Evolutionary conservation across 169 alveolate genomes (phyloP), one percentile per base, ranked within the genome.

Genomic region (Plasmodium berghei): DNA sequence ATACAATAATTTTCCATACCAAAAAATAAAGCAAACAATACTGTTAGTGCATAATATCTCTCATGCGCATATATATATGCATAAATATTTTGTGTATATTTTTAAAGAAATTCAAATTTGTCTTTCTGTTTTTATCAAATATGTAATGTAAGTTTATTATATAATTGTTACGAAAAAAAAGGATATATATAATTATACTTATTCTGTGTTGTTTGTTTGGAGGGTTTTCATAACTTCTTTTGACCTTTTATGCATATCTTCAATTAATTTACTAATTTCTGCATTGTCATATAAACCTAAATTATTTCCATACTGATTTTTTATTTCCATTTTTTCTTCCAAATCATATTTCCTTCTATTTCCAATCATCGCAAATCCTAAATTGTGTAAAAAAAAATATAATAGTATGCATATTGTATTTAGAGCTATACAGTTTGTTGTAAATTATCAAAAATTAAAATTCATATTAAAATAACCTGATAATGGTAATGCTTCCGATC

Each of bases 401-500:
- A 1, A 24, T 6, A 9, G 2, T 55, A 28, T 48, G 24, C 12
- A 9, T 45, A 34, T 5, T 14, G 18, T 52, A 52, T 14, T 52
- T 52, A 14, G 5, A 12, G 16, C 16, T 55, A 16, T 5, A 16
- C n/a, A 10, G 0, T 55, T n/a, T 16, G 1, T n/a, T 12, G 63
- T n/a, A 55, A 10, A 55, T 55, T 34, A 34, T 34, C 42, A 34
- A 34, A 34, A 34, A 34, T 4, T 2, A 34, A 34, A 34, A 34
- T 34, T 34, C 42, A 34, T 34, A 34, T 34, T 1, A 56, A 26
- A 86, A 70, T 8, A 72, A 94, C 96, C 96, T 63, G 96, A 89
- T 45, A 87, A 87, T 46, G 96, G 96, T 52, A 94, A 91, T 5
- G 93, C 94, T 62, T 94, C 95, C n/a, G 96, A 94, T 28, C 96